These are phyloP conservation scores for Prunus campanulata DNA, from an alignment of 306 rosid species.

Conservation along the genomic window DNA sequence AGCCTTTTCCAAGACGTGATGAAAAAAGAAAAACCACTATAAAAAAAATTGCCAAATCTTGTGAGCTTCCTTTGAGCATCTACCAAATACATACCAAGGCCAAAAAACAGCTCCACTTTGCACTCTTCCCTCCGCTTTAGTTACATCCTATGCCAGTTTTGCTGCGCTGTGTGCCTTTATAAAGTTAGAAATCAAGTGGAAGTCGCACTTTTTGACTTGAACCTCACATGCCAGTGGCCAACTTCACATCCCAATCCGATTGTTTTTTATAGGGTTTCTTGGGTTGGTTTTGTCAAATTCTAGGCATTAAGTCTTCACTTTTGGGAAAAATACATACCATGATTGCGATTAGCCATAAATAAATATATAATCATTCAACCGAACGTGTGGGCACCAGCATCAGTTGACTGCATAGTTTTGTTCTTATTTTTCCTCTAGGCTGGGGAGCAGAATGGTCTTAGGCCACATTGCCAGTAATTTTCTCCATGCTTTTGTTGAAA, in stretches of 20 bases:
- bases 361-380: neutral
- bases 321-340: neutral
- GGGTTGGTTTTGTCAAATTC: constrained; percentile 7
- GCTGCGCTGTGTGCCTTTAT: neutral
- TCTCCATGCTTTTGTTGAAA: neutral
- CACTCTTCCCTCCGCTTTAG: neutral
- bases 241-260: neutral
- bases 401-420: neutral
- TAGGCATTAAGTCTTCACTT: constrained; percentile 8
- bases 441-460: neutral
- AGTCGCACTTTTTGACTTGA: constrained; percentile 16
- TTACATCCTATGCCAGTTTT: neutral
- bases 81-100: neutral
- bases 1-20: constrained; percentile 1
- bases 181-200: neutral
- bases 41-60: neutral
- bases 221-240: constrained; percentile 3
- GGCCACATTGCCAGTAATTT: neutral
- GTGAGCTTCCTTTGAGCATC: neutral
- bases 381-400: neutral
- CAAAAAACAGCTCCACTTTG: neutral
- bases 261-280: neutral
- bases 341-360: constrained; percentile 1
- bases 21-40: neutral
- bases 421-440: neutral